These are phyloP conservation scores for Diutina ranongensis DNA, from an alignment of 1,139 yeast species.

Conservation along the genomic window DNA sequence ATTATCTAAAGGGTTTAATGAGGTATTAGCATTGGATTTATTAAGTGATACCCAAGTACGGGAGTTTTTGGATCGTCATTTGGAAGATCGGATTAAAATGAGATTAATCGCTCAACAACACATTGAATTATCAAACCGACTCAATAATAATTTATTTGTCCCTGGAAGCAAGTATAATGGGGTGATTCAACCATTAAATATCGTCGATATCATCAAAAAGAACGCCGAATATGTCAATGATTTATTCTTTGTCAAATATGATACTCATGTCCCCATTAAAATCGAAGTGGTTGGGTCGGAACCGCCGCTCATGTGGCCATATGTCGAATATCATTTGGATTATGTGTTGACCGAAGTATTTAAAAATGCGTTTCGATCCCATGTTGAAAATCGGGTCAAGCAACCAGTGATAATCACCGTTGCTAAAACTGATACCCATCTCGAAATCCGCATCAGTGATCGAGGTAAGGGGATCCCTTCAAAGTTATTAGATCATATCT, in stretches of 20 bases:
- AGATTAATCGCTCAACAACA: slow-evolving; percentile 81
- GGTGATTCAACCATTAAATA: slow-evolving; percentile 51
- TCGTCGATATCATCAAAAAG: slow-evolving; percentile 46
- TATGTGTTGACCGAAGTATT: slow-evolving; percentile 79
- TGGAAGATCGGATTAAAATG: slow-evolving; percentile 77
- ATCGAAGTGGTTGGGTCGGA: slow-evolving; percentile 23
- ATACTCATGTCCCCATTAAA: slow-evolving; percentile 50
- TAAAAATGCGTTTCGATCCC: slow-evolving; percentile 80
- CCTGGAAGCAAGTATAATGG: slow-evolving; percentile 48
- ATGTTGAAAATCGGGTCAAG: slow-evolving; percentile 51
- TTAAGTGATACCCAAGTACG: slow-evolving; percentile 42
- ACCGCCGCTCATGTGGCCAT: slow-evolving; percentile 42
- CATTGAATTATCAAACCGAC: slow-evolving; percentile 39
- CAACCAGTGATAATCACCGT: slow-evolving; percentile 63
- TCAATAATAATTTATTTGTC: slow-evolving; percentile 15
- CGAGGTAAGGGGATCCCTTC: slow-evolving; percentile 83
- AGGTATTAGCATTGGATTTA: slow-evolving; percentile 38
- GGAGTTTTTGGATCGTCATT: slow-evolving; percentile 59
- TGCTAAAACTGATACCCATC: slow-evolving; percentile 33
- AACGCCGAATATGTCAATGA: slow-evolving; percentile 73
- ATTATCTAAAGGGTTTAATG: slow-evolving; percentile 73
- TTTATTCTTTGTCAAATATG: slow-evolving; percentile 72
- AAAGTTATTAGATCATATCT: slow-evolving; percentile 49
- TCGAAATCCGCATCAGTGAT: slow-evolving; percentile 70
- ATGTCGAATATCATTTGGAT: slow-evolving; percentile 78